Base-by-base conservation (phyloP, 2,329 filamentous ascomycete genomes). In the Hypocreales sp. region DNA sequence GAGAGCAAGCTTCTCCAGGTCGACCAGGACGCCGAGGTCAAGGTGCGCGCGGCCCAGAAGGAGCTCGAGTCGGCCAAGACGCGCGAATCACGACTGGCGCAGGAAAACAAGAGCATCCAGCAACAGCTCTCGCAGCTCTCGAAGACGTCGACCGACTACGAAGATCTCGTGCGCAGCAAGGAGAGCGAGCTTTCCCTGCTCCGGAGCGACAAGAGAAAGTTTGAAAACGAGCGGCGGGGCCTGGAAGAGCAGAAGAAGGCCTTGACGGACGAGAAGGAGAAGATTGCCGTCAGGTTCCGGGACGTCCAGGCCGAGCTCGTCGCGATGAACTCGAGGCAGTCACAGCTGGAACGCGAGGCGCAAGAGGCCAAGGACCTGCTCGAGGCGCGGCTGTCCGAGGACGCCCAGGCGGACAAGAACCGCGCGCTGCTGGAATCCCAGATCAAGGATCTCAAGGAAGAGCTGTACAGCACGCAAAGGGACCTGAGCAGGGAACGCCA, bases 401-500 rank as follows among this genome's bases (percentile, higher is more conserved):
- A 94, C 51, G 79, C 74, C 0, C 80, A 93, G 50, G 81, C 82
- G 16, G 76, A 70, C 23, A 70, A 92, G 46, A 83, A 80, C 42
- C 72, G 80, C 9, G 79, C 79, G 43, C 65, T 94, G 27, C 65
- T 95, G 6, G 83, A 94, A 47, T 66, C 76, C 15, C 90, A 98
- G 47, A 80, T 92, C 36, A 75, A 80, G 32, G 80, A 86, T 37
- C 67, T 95, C 32, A 94, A 94, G 50, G 64, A 73, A 6, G 75
- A 94, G 45, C 64, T 95, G 2, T 90, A 82, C 51, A 70, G 81
- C 37, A 71, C 80, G 1, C 84, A 94, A 50, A 78, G 79, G 45
- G 86, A 95, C 35, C 66, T 95, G 19, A 93, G 84, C 46, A 71
- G 83, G 20, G 90, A 94, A 47, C 73, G 82, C 4, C 87, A 95